Evolutionary conservation across 2,329 filamentous ascomycete species (phyloP), one percentile per base, ranked within the genome.

Genomic region (Paraphoma chrysanthemicola): DNA sequence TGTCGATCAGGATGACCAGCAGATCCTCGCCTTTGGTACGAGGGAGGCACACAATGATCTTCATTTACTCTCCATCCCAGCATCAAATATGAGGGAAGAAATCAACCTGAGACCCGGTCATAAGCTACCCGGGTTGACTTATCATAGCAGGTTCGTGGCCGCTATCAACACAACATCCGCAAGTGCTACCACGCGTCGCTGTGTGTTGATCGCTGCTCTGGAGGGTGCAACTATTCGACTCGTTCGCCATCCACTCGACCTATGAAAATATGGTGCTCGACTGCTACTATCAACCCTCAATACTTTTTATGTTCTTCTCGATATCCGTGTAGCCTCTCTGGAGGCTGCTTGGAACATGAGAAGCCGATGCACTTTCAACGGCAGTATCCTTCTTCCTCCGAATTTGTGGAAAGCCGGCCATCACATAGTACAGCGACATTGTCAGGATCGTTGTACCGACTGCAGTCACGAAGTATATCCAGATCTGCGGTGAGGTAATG

Each of bases 381-480:
- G 33, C 33, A 14, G 33, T 31, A 39, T 39, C 36, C 31, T 46
- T 11, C 14, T 28, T 16, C 29, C 44, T 52, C 5, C 42, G 42
- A 10, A 52, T 7, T 14, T 52, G 14, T 16, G 50, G 50, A 14
- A 45, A 38, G 8, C 50, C 50, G n/a, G 50, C 50, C 50, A 52
- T 52, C 16, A 45, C 8, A 17, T 52, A 52, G 28, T 52, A 52
- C 29, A 52, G 30, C 11, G n/a, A 14, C 33, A 45, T 39, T 29
- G 50, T 52, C 7, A 44, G 30, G 14, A 46, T 16, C 6, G 50
- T 52, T 16, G 43, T 18, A 2, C 28, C 50, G 16, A 52, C 30
- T 0, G 78, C 65, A 28, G 64, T 63, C 3, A 75, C 55, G 12
- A 60, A 33, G 16, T 57, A 60, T 12, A 60, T 57, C 54, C 57